phyloP scores from a whole-genome alignment of 306 rosid species.

The Ormosia semicastrata region DNA sequence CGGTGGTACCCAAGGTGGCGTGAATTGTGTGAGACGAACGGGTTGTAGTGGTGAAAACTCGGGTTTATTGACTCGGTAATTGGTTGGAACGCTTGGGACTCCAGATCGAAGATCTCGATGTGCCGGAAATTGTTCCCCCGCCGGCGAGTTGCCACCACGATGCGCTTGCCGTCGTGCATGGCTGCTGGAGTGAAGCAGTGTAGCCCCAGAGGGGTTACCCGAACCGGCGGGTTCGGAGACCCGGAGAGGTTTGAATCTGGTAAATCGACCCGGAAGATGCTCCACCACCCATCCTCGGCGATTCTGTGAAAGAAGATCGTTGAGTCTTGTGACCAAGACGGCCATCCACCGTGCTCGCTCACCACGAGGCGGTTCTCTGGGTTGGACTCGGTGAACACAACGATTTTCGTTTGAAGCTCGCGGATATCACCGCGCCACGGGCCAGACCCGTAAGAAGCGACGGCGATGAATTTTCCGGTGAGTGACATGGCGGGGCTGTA shows the following conservation, averaged over 20 bases:
- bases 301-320: conserved; percentile 63
- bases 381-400: conserved; percentile 43
- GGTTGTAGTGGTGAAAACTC: conserved; percentile 72
- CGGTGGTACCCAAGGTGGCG: conserved; percentile 72
- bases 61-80: conserved; percentile 56
- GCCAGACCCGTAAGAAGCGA: conserved; percentile 73
- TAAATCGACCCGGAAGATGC: conserved; percentile 59
- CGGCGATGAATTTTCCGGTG: conserved; percentile 63
- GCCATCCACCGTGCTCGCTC: conserved; percentile 80
- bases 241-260: background rate
- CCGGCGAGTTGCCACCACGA: conserved; percentile 83
- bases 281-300: conserved; percentile 86
- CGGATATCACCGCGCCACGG: conserved; percentile 66
- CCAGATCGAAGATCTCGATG: conserved; percentile 62
- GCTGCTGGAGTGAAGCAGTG: conserved; percentile 91
- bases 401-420: conserved; percentile 59
- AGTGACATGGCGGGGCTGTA: conserved; percentile 69
- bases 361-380: conserved; percentile 39
- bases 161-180: conserved; percentile 49
- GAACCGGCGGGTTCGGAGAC: conserved; percentile 25
- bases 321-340: conserved; percentile 73
- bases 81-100: conserved; percentile 34
- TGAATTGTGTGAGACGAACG: conserved; percentile 68
- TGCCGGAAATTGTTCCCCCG: conserved; percentile 49
- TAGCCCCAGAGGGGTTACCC: conserved; percentile 69